Base-by-base conservation (phyloP, 169 alveolate species). In the Cryptosporidium sp. region DNA sequence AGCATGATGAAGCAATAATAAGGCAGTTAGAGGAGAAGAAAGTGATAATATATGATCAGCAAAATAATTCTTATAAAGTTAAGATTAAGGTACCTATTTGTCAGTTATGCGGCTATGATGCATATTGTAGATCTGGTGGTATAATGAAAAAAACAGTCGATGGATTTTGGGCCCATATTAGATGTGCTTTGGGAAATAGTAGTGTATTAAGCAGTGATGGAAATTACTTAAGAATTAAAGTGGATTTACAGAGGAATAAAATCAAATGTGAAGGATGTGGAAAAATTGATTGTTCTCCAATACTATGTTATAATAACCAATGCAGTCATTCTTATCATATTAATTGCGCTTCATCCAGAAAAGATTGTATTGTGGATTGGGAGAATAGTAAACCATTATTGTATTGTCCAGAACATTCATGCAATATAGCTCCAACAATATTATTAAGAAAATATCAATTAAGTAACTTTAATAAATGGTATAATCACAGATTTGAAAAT, bases 291-390 rank as follows among this genome's bases (percentile, higher is more conserved):
- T 8, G 75, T 31, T 80, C 89, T 29, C 89, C 89, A 26, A 52
- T 80, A 41, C 67, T 62, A 21, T 80, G 89, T 65, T 80, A 80
- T 45, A 59, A 80, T 45, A 18, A n/a, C 26, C 67, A 80, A 29
- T 80, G 89, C 31, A 21, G 29, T 65, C 62, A 18, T 45, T 80
- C 55, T 37, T 80, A 41, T 45, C 89, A 80, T 26, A 59, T 80
- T 41, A 59, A 59, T 65, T 80, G 89, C 23, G 89, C 75, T 45
- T 62, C 89, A 59, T 80, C 89, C 21, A 80, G 26, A 26, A 39
- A 37, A n/a, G 75, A 59, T 31, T 80, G 73, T 41, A 80, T 80
- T 59, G 89, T 80, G 12, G 89, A 80, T 18, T 80, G 89, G 89
- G 89, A 80, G 45, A 65, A 59, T 80, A 33, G 74, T 12, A 35